Evolutionary conservation across 768 basidiomycete species (phyloP).

Genomic region (Phaeotremella fagi): DNA sequence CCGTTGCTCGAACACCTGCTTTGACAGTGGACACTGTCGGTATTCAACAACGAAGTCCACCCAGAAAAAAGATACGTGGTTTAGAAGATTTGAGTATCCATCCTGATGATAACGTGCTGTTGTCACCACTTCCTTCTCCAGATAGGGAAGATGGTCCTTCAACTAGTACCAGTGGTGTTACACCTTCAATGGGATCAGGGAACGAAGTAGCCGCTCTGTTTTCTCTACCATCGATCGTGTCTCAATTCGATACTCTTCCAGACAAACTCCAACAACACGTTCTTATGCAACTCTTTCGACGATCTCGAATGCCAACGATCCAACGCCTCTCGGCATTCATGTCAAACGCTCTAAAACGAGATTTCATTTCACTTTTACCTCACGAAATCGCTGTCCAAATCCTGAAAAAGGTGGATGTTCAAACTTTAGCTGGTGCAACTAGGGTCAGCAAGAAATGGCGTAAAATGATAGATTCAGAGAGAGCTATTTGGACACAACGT

Average conservation of each 20-base stretch:
- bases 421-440: conserved; percentile 76
- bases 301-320: conserved; percentile 84
- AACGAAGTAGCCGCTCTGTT: conserved; percentile 68
- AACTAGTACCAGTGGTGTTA: not conserved
- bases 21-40: conserved; percentile 6
- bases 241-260: conserved; percentile 75
- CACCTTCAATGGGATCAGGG: conserved; percentile 33
- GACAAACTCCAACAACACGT: conserved; percentile 84
- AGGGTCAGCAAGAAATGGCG: conserved; percentile 87
- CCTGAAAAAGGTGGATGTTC: conserved; percentile 75
- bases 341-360: conserved; percentile 83
- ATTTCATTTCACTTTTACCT: conserved; percentile 87
- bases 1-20: conserved; percentile 6
- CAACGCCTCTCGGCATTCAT: conserved; percentile 83
- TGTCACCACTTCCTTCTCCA: conserved; percentile 29
- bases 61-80: conserved; percentile 31
- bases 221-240: conserved; percentile 74
- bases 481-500: conserved; percentile 81
- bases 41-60: conserved; percentile 20
- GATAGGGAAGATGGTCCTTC: conserved; percentile 22
- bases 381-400: conserved; percentile 87
- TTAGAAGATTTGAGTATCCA: conserved; percentile 21
- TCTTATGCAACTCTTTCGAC: conserved; percentile 83
- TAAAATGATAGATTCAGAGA: conserved; percentile 84
- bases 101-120: conserved; percentile 13